Percentiles rank a stretch among this genome's conserved stretches.
Evolutionary conservation across 2,329 filamentous ascomycete species (phyloP).

Genomic region (Herpotrichia juniperi): DNA sequence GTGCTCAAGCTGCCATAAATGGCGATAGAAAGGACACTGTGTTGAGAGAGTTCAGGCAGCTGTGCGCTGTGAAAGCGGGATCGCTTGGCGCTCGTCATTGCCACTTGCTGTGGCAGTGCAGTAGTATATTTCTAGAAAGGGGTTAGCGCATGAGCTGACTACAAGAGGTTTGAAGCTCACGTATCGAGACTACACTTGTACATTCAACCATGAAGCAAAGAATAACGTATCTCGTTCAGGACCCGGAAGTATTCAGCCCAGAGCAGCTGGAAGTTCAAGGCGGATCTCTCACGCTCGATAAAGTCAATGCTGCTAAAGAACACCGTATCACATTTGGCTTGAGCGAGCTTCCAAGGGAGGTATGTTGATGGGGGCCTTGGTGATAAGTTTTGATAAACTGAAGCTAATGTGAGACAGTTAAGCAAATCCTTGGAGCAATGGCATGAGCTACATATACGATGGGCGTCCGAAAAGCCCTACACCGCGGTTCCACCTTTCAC

Average conservation of each 20-base stretch:
- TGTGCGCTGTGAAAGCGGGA: neutral
- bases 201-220: slow-evolving; percentile 67
- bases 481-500: slow-evolving; percentile 71
- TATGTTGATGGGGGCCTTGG: slow-evolving; percentile 29
- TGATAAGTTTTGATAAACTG: neutral
- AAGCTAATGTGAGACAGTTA: slow-evolving; percentile 52
- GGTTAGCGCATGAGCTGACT: slow-evolving; percentile 5
- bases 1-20: neutral
- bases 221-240: slow-evolving; percentile 75
- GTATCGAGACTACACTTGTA: slow-evolving; percentile 1
- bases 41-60: slow-evolving; percentile 3
- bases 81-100: slow-evolving; percentile 26
- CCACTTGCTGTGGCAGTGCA: neutral
- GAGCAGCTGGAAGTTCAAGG: slow-evolving; percentile 64
- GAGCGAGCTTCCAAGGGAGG: slow-evolving; percentile 74
- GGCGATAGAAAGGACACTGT: slow-evolving; percentile 31
- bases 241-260: slow-evolving; percentile 69
- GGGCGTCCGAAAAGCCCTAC: slow-evolving; percentile 68
- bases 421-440: slow-evolving; percentile 66
- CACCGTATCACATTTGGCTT: slow-evolving; percentile 77
- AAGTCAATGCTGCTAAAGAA: slow-evolving; percentile 73
- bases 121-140: slow-evolving; percentile 5
- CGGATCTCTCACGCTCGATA: slow-evolving; percentile 61
- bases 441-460: slow-evolving; percentile 79
- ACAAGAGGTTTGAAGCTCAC: neutral